Evolutionary conservation across 1,284 basidiomycete genomes (phyloP).

Genomic region (Austroboletus niveus): DNA sequence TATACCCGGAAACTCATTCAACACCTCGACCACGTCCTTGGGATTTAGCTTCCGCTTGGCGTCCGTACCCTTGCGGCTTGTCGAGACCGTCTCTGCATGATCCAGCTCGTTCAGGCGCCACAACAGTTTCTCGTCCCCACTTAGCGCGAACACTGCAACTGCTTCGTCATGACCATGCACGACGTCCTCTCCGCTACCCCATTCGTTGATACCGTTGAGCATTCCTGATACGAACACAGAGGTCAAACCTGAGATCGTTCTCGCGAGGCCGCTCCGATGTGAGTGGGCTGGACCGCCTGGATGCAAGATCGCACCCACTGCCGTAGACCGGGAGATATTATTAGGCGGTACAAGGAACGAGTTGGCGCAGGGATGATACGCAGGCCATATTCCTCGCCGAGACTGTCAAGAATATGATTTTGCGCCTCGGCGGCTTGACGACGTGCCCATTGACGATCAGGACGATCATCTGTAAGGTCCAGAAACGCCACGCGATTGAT

Average conservation of each 20-base stretch:
- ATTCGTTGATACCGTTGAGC: background rate
- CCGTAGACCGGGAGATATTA: too few species aligned
- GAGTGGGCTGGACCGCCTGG: too few species aligned
- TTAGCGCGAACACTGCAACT: constrained; percentile 66
- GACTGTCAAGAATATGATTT: constrained; percentile 85
- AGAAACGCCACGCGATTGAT: constrained; percentile 83
- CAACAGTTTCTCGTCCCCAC: too few species aligned
- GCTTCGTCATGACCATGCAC: constrained; percentile 38
- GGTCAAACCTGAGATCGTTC: too few species aligned
- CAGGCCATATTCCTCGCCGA: constrained; percentile 77
- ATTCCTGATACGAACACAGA: background rate
- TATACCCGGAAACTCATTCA: constrained; percentile 23
- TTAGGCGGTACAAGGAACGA: constrained; percentile 62
- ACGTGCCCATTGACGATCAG: constrained; percentile 74
- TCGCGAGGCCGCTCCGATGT: too few species aligned
- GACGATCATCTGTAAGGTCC: constrained; percentile 48
- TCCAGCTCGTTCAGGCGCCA: too few species aligned
- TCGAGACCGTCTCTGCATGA: too few species aligned
- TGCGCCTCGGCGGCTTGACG: constrained; percentile 87
- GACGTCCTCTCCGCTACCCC: background rate
- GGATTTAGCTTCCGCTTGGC: too few species aligned
- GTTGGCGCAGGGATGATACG: constrained; percentile 75
- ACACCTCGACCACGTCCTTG: constrained; percentile 29
- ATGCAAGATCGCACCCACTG: too few species aligned
- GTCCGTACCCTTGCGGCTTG: too few species aligned